Base-by-base conservation (phyloP, 2,329 filamentous ascomycete species). In the Pyrenochaeta sp. region DNA sequence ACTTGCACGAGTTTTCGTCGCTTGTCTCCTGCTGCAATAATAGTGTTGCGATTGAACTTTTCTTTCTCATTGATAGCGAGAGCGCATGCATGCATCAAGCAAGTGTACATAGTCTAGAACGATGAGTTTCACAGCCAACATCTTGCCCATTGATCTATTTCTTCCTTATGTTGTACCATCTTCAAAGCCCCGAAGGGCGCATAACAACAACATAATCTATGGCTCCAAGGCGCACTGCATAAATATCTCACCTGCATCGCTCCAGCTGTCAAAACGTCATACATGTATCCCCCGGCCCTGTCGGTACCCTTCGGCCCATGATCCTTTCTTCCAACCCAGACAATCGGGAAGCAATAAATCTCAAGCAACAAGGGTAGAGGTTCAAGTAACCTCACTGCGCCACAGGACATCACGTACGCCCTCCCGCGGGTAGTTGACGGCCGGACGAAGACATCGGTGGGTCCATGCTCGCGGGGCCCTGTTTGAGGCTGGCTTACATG, bases 401-500 rank as follows among this genome's bases (percentile, higher is more conserved):
- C 54, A 57, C 54, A 42, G 28, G 19, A 44, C 13, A 34, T 45
- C 50, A 27, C 39, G 22, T 2, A 44, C 39, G 44, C 50, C 44
- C 50, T 52, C 28, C 30, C 34, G 28, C 28, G 45, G 10, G 30
- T 19, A 28, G 45, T 34, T 5, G 5, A 15, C 45, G 45, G 12
- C 45, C 22, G 19, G 42, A 10, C 39, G 15, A 34, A 51, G n/a
- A 25, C n/a, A 22, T 27, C 30, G 15, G 40, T 24, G 40, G 24
- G 28, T 25, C 27, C 19, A 32, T 40, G 44, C 30, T 53, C 37
- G 42, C 9, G 36, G 32, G 10, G 10, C 45, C 52, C 39, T 55
- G 52, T 44, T 37, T 32, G 22, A 40, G 45, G 52, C 52, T 50
- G 37, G 32, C 51, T 54, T 39, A 54, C 51, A 12, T 48, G 34